phyloP scores from a whole-genome alignment of 768 basidiomycete species.

The Cyclocybe cylindracea region DNA sequence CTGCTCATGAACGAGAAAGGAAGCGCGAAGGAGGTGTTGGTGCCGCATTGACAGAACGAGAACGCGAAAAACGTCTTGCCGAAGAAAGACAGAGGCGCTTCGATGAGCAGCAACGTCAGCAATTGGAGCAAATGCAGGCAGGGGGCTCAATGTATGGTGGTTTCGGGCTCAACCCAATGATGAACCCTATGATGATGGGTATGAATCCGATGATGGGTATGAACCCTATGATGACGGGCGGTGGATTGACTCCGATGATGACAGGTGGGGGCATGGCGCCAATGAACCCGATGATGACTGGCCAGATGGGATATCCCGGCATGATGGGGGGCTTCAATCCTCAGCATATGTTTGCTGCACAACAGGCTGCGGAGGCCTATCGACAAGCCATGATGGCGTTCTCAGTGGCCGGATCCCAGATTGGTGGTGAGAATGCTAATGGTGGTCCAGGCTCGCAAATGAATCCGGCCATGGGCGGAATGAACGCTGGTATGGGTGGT shows the following conservation, averaged over 20 bases:
- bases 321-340: conserved; percentile 65
- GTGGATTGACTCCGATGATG: conserved; percentile 49
- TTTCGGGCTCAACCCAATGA: conserved; percentile 67
- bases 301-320: conserved; percentile 54
- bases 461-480: conserved; percentile 47
- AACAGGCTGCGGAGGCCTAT: conserved; percentile 84
- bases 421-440: conserved; percentile 56
- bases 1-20: conserved; percentile 90
- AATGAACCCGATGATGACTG: conserved; percentile 54
- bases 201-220: conserved; percentile 51
- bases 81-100: conserved; percentile 93
- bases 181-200: conserved; percentile 73
- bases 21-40: conserved; percentile 96
- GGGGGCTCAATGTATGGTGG: conserved; percentile 73
- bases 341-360: conserved; percentile 85
- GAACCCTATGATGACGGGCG: conserved; percentile 58
- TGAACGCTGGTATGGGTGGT: conserved; percentile 32
- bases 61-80: conserved; percentile 87
- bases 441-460: conserved; percentile 39
- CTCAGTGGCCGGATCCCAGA: conserved; percentile 72
- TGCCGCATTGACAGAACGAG: conserved; percentile 91
- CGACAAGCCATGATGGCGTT: conserved; percentile 88
- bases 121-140: conserved; percentile 88
- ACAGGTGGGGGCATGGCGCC: conserved; percentile 37
- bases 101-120: conserved; percentile 87